A percentile compares a stretch with the other conserved stretches of the same genome.
phyloP scores from a whole-genome alignment of 1,139 yeast species.

The Geotrichum reessii region DNA sequence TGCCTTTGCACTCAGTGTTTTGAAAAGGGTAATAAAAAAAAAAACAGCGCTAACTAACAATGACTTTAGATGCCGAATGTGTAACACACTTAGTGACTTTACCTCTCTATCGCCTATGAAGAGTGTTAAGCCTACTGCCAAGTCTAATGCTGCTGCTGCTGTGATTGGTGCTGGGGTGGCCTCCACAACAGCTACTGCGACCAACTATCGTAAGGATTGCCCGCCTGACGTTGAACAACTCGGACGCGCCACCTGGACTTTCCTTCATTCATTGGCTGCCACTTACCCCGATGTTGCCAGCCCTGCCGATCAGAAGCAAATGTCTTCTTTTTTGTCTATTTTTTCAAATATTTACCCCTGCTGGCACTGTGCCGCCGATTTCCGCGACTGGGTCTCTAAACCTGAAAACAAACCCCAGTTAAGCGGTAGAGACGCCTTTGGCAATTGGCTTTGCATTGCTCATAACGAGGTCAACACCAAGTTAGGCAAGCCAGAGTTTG shows the following conservation, averaged over 20 bases:
- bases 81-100: constrained; percentile 74
- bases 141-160: constrained; percentile 21
- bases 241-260: constrained; percentile 90
- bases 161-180: constrained; percentile 21
- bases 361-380: constrained; percentile 88
- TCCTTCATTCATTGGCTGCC: constrained; percentile 87
- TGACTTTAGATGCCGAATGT: constrained; percentile 67
- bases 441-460: constrained; percentile 90
- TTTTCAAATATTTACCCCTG: constrained; percentile 89
- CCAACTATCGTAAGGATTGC: constrained; percentile 4
- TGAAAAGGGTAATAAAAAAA: not conserved
- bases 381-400: constrained; percentile 53
- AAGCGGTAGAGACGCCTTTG: constrained; percentile 68
- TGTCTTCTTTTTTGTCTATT: constrained; percentile 60
- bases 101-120: constrained; percentile 36
- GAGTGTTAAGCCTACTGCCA: not conserved
- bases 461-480: constrained; percentile 86
- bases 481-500: constrained; percentile 77
- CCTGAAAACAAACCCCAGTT: constrained; percentile 53
- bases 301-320: constrained; percentile 56
- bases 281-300: constrained; percentile 72
- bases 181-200: constrained; percentile 14
- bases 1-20: not conserved
- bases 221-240: constrained; percentile 84
- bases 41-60: not conserved